Conservation (phyloP, 306 rosid species). For the Argentina anserina region DNA sequence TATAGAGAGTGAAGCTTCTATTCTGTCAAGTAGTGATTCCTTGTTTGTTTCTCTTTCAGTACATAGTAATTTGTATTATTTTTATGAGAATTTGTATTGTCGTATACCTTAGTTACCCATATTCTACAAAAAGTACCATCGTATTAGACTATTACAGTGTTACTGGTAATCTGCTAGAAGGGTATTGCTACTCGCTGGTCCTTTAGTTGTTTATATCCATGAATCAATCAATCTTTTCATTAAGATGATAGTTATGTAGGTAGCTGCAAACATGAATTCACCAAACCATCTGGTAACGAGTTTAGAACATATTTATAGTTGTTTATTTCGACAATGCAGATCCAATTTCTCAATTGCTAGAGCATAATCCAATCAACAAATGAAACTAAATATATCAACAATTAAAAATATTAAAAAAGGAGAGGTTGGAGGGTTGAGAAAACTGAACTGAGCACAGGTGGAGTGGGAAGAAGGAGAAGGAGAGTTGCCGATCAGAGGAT, state of each 20-base stretch:
- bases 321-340: not conserved
- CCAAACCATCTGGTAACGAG: too few relatives aligned
- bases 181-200: not conserved
- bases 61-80: not conserved
- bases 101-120: not conserved
- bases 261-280: not conserved
- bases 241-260: not conserved
- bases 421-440: too few relatives aligned
- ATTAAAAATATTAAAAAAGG: too few relatives aligned
- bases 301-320: too few relatives aligned
- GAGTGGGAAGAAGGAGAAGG: slow-evolving; percentile 40
- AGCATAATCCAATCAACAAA: not conserved
- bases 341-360: not conserved
- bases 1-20: slow-evolving; percentile 74
- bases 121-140: not conserved
- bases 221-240: not conserved
- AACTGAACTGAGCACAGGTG: slow-evolving; percentile 63
- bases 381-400: not conserved
- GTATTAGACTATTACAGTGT: too few relatives aligned
- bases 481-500: slow-evolving; percentile 68
- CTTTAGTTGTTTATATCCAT: not conserved
- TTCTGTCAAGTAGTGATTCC: slow-evolving; percentile 53
- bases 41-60: too few relatives aligned
- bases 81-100: not conserved
- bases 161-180: not conserved